Evolutionary conservation across 2,329 filamentous ascomycete genomes (phyloP).

Genomic region (Xylaria sp.): DNA sequence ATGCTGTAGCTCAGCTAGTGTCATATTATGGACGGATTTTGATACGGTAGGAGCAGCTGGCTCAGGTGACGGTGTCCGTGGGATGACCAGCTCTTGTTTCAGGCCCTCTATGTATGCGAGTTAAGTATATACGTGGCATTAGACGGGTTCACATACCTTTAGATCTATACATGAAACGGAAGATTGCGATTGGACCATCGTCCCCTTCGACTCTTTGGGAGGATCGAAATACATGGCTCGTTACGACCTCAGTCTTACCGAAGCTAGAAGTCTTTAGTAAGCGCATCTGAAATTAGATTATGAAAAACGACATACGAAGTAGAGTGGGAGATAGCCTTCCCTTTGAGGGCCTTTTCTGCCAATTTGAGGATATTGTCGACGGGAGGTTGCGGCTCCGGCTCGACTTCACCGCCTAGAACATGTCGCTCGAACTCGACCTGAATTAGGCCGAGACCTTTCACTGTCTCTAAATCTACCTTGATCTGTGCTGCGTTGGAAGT

Average conservation of each 20-base stretch:
- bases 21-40: slow-evolving; percentile 37
- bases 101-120: slow-evolving; percentile 45
- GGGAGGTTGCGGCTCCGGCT: neutral
- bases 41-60: neutral
- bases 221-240: neutral
- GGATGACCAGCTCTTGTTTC: slow-evolving; percentile 47
- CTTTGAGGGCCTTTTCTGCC: slow-evolving; percentile 50
- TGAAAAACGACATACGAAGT: slow-evolving; percentile 43
- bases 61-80: slow-evolving; percentile 42
- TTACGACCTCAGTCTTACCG: neutral
- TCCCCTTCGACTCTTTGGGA: slow-evolving; percentile 21
- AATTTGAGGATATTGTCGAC: slow-evolving; percentile 34
- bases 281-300: neutral
- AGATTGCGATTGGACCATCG: slow-evolving; percentile 43
- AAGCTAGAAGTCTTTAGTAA: slow-evolving; percentile 14
- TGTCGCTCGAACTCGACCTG: slow-evolving; percentile 39
- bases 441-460: slow-evolving; percentile 46
- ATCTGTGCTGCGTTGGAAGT: slow-evolving; percentile 37
- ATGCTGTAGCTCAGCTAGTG: slow-evolving; percentile 42
- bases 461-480: slow-evolving; percentile 39
- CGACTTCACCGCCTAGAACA: neutral
- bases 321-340: slow-evolving; percentile 49
- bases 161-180: slow-evolving; percentile 51
- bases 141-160: no score
- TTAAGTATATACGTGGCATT: no score